Conservation (phyloP, 2,329 filamentous ascomycete species). For the Aspergillus udagawae region DNA sequence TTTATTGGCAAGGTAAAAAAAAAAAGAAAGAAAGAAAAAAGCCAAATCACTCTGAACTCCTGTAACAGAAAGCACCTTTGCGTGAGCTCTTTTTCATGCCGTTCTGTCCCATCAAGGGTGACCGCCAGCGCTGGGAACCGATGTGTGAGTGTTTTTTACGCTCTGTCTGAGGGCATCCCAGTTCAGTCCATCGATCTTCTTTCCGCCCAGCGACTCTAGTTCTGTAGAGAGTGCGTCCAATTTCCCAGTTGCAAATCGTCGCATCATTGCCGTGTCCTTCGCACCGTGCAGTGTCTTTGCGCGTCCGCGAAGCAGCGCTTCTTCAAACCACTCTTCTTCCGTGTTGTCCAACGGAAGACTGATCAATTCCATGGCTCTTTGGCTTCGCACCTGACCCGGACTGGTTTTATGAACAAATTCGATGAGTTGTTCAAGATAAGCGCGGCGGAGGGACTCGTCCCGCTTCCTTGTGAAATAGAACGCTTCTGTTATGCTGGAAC, state of each 20-base stretch:
- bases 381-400: slow-evolving; percentile 42
- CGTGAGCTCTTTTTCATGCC: background rate
- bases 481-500: slow-evolving; percentile 66
- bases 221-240: slow-evolving; percentile 28
- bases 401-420: slow-evolving; percentile 50
- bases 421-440: slow-evolving; percentile 65
- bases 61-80: background rate
- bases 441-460: slow-evolving; percentile 57
- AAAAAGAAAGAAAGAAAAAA: background rate
- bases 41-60: background rate
- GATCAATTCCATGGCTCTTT: slow-evolving; percentile 64
- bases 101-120: slow-evolving; percentile 8
- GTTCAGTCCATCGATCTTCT: slow-evolving; percentile 47
- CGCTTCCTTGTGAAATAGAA: slow-evolving; percentile 68
- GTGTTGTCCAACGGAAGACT: slow-evolving; percentile 65
- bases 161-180: slow-evolving; percentile 48
- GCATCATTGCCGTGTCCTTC: slow-evolving; percentile 70
- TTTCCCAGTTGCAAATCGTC: slow-evolving; percentile 64
- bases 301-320: slow-evolving; percentile 61
- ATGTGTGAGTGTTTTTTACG: slow-evolving; percentile 24
- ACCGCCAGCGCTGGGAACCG: slow-evolving; percentile 9
- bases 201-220: slow-evolving; percentile 39
- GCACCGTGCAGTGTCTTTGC: slow-evolving; percentile 62
- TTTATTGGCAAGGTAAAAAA: background rate
- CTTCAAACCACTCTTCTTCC: slow-evolving; percentile 72